A percentile compares a stretch with the other conserved stretches of the same genome.
phyloP scores from a whole-genome alignment of 2,329 filamentous ascomycete genomes.

The Diaporthe batatas region DNA sequence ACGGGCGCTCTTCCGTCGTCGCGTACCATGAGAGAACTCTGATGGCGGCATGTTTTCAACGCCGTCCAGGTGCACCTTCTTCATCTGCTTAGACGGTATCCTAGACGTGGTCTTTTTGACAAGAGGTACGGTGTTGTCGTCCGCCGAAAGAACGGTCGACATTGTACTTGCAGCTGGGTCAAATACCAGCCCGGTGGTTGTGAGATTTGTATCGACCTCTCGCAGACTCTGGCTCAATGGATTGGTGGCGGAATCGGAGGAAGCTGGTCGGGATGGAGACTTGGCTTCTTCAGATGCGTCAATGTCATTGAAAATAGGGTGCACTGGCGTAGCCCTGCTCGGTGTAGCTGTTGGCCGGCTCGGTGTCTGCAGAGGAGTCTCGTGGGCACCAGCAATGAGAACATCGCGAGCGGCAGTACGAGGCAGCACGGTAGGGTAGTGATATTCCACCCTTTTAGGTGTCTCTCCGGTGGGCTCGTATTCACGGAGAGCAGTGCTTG shows the following conservation, averaged over 20 bases:
- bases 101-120: conserved; percentile 60
- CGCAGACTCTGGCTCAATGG: conserved; percentile 62
- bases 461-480: conserved; percentile 90
- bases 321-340: conserved; percentile 50
- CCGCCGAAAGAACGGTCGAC: conserved; percentile 52
- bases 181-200: conserved; percentile 54
- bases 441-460: conserved; percentile 83
- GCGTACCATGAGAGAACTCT: conserved; percentile 60
- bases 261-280: conserved; percentile 44
- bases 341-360: conserved; percentile 44
- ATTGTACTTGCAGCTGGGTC: conserved; percentile 59
- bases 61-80: conserved; percentile 57
- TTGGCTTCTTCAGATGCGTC: conserved; percentile 44
- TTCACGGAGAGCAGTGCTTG: conserved; percentile 76
- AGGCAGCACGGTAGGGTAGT: conserved; percentile 84
- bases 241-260: conserved; percentile 47
- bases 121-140: conserved; percentile 60
- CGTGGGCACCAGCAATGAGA: conserved; percentile 59
- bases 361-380: conserved; percentile 43
- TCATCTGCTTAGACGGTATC: conserved; percentile 50
- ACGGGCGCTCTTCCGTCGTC: conserved; percentile 68
- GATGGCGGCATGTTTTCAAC: conserved; percentile 64
- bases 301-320: conserved; percentile 47
- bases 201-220: conserved; percentile 66
- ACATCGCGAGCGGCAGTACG: conserved; percentile 70